phyloP scores from a whole-genome alignment of 352 stramenopile species.

The Globisporangium okanoganense region DNA sequence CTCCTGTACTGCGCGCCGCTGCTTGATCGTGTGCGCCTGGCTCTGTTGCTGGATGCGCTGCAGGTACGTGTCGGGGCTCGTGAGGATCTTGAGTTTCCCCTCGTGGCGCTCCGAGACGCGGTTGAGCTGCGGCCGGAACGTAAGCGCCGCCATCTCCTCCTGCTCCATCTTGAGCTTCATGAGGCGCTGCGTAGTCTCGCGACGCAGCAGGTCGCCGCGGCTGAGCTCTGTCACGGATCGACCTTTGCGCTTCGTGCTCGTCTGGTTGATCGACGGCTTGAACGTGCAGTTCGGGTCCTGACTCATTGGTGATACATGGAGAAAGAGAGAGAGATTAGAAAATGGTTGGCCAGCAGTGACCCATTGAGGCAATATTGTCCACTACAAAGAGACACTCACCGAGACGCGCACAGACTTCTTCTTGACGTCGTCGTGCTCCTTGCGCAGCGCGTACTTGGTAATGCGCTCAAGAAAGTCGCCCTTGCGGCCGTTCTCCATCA shows the following conservation, averaged over 20 bases:
- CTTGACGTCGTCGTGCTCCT: conserved; percentile 77
- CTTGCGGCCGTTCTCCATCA: conserved; percentile 81
- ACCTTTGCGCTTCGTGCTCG: conserved; percentile 52
- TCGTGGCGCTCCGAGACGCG: conserved; percentile 59
- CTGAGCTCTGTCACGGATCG: conserved; percentile 79
- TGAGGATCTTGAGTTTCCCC: conserved; percentile 76
- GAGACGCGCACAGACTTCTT: conserved; percentile 62
- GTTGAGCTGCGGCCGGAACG: conserved; percentile 76
- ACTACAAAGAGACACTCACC: conserved; percentile 23
- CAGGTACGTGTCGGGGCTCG: conserved; percentile 76
- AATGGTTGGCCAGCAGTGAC: not conserved
- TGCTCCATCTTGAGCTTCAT: conserved; percentile 89
- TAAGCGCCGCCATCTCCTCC: conserved; percentile 77
- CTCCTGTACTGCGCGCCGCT: conserved; percentile 68
- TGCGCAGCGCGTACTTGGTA: conserved; percentile 67
- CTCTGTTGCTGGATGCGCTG: conserved; percentile 79
- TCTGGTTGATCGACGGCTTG: conserved; percentile 75
- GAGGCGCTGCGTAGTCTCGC: conserved; percentile 70
- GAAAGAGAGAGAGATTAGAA: not conserved
- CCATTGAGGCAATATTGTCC: not conserved
- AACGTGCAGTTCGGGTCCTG: conserved; percentile 85
- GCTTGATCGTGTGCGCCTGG: conserved; percentile 65
- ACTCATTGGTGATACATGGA: not conserved
- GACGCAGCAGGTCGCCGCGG: conserved; percentile 65
- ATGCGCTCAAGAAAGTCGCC: conserved; percentile 81